Percentiles rank a stretch among this genome's conserved stretches.
These are phyloP conservation scores for Pseudocercospora fijiensis DNA, from an alignment of 2,329 filamentous ascomycete genomes.

Conservation along the genomic window DNA sequence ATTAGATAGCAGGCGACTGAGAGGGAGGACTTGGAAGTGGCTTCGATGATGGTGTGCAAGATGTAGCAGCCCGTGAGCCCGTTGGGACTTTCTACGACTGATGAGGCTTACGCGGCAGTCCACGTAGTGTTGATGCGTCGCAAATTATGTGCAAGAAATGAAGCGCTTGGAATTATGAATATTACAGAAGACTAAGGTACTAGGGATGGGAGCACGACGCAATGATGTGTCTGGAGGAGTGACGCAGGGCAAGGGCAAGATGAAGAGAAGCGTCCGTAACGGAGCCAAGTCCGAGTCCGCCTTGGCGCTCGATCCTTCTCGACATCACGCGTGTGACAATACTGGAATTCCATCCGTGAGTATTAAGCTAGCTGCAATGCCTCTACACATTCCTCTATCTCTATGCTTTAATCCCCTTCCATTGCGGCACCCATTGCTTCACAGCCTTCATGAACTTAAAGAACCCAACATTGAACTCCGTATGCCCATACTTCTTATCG, in stretches of 20 bases:
- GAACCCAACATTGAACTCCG: conserved; percentile 62
- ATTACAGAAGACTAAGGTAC: neutral
- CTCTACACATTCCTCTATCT: neutral
- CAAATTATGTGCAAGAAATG: neutral
- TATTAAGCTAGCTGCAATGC: neutral
- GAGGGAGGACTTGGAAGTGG: neutral
- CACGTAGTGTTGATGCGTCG: neutral
- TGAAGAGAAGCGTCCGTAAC: no score
- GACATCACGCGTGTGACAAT: no score
- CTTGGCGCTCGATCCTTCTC: no score
- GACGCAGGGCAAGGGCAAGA: no score
- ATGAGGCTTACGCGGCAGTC: neutral
- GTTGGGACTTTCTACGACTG: neutral
- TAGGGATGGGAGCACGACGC: neutral
- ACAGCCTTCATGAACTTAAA: conserved; percentile 66
- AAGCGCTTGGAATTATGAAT: neutral
- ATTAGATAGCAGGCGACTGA: neutral
- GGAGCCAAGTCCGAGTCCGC: no score
- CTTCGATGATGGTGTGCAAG: neutral
- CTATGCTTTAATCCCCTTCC: conserved; percentile 38
- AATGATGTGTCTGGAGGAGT: neutral
- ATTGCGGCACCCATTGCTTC: conserved; percentile 53
- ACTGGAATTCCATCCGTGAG: no score
- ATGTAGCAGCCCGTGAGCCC: neutral
- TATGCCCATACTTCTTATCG: conserved; percentile 61